Percentiles rank a stretch among this genome's conserved stretches.
These are phyloP conservation scores for Lichtheimia corymbifera DNA, from an alignment of 371 early-diverging fungal genomes.

Conservation along the genomic window DNA sequence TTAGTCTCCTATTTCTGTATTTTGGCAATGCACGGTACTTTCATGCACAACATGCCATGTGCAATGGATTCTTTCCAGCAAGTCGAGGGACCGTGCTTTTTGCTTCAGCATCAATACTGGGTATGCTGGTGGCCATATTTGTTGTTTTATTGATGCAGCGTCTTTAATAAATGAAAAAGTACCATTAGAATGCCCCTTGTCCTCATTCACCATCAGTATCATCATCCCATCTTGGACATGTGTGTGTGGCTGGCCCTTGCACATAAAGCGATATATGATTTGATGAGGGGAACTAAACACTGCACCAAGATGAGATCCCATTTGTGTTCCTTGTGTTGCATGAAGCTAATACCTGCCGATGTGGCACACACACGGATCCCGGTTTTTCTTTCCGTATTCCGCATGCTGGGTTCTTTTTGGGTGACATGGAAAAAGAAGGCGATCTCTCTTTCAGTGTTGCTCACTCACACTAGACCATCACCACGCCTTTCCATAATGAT, in stretches of 20 bases:
- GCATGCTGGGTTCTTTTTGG: too few species aligned
- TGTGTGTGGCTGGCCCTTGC: too few species aligned
- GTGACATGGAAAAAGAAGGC: too few species aligned
- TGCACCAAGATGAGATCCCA: not conserved
- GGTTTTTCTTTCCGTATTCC: too few species aligned
- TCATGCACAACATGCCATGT: constrained; percentile 63
- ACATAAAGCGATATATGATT: too few species aligned
- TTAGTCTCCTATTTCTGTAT: constrained; percentile 60
- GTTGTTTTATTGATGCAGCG: constrained; percentile 17
- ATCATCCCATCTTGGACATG: too few species aligned
- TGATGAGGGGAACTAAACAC: constrained; percentile 2
- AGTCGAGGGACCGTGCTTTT: constrained; percentile 57
- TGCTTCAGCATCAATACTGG: constrained; percentile 34
- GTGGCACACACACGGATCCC: too few species aligned
- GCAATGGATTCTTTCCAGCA: constrained; percentile 65
- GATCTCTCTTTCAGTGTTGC: too few species aligned
- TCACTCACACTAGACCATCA: too few species aligned
- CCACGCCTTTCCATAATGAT: too few species aligned
- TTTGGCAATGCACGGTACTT: constrained; percentile 67
- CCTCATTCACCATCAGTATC: too few species aligned
- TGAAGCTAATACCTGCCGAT: too few species aligned
- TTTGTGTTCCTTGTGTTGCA: not conserved
- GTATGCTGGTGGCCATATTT: constrained; percentile 37
- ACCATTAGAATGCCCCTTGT: not conserved
- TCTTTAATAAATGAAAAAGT: not conserved